These are phyloP conservation scores for Cairneyella variabilis DNA, from an alignment of 495 filamentous ascomycete genomes.

Conservation along the genomic window DNA sequence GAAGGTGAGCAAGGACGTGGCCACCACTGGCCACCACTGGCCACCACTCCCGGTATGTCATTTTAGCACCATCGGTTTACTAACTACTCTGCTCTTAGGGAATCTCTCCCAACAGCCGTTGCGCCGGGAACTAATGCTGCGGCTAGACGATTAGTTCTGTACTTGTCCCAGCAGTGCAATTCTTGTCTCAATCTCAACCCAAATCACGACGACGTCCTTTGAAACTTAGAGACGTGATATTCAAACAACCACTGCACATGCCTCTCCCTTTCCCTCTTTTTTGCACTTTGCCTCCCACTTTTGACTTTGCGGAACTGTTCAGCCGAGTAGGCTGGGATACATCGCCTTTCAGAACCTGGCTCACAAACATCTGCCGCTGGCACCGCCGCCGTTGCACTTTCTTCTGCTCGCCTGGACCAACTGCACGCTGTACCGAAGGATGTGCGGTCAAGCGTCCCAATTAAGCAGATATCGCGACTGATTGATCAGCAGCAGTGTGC, in stretches of 20 bases:
- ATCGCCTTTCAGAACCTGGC: not conserved
- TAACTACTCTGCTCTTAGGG: not conserved
- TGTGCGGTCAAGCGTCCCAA: slow-evolving; percentile 12
- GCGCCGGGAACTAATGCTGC: slow-evolving; percentile 16
- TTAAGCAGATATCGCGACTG: not conserved
- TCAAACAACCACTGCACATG: too few relatives aligned
- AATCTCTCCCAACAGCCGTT: slow-evolving; percentile 12
- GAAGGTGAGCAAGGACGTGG: too few relatives aligned
- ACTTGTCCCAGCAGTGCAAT: not conserved
- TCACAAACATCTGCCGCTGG: slow-evolving; percentile 8
- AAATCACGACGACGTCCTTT: too few relatives aligned
- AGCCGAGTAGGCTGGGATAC: too few relatives aligned
- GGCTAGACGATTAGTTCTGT: slow-evolving; percentile 5
- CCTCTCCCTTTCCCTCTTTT: too few relatives aligned
- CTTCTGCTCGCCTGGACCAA: not conserved
- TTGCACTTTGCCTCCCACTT: too few relatives aligned
- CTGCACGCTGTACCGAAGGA: not conserved
- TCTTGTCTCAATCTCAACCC: not conserved
- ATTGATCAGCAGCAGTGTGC: slow-evolving; percentile 1
- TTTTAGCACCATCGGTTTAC: too few relatives aligned
- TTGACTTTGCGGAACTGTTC: too few relatives aligned
- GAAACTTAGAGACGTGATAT: too few relatives aligned
- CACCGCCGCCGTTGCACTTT: slow-evolving; percentile 1
- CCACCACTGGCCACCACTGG: too few relatives aligned
- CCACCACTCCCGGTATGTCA: too few relatives aligned